Evolutionary conservation across 352 stramenopile species (phyloP), one percentile per base, ranked within the genome.

Genomic region (Pythium diclinum): DNA sequence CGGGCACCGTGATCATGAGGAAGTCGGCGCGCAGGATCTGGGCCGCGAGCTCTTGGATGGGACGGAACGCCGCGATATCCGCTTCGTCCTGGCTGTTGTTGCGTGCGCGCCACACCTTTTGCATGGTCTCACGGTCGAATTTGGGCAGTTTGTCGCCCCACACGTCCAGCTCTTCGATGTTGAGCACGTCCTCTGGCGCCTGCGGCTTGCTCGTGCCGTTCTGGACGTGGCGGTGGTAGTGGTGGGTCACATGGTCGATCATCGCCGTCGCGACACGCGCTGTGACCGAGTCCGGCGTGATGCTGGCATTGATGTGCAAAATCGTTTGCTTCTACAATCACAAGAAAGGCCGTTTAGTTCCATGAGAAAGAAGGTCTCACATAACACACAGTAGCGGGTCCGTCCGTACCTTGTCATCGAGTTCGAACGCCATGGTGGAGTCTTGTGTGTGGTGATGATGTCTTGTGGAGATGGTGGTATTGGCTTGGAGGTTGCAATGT

Each of bases 291-390:
- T 85, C 80, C 32, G 75, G 76, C 59, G 83, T 85, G 72, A 92
- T 84, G 69, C 81, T 92, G 2, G 78, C 75, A 55, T 92, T 90
- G 72, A 90, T 85, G 71, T 92, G 83, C 54, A 92, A 63, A 19
- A 92, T 74, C n/a, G 76, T 91, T 51, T 88, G 81, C 65, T 91
- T 88, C 71, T 87, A 67, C 9, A 48, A 59, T 17, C 28, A 32
- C 10, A 6, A 6, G 14, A 38, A 28, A 28, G 25, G 25, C 25
- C 25, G 25, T 28, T 28, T 28, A 28, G 25, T 3, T 28, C 25
- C 25, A 28, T 28, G 25, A 28, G 25, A 28, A 28, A 28, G 25
- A 28, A 28, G 25, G 25, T 28, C 25, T 28, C 25, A 28, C 25
- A 28, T 28, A 28, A 28, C 25, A 1, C n/a, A n/a, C n/a, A 28